Percentiles rank a stretch among this genome's conserved stretches.
phyloP scores from a whole-genome alignment of 1,284 basidiomycete genomes.

The Cryptococcus sp. region DNA sequence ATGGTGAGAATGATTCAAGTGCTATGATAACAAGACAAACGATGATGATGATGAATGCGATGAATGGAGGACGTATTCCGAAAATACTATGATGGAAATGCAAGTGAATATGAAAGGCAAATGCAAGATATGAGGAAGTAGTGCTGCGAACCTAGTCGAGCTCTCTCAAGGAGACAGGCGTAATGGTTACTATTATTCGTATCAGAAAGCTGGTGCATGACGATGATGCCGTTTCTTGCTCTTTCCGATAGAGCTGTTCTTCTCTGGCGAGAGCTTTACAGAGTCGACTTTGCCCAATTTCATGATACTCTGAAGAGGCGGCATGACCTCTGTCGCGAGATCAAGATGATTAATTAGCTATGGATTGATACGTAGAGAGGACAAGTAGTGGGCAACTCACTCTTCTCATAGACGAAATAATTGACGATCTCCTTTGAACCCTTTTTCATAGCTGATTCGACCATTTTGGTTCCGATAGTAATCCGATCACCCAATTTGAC shows the following conservation, averaged over 20 bases:
- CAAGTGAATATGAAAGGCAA: no score
- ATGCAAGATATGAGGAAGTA: no score
- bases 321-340: constrained; percentile 18
- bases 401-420: constrained; percentile 74
- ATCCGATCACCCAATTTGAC: constrained; percentile 27
- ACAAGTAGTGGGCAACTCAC: constrained; percentile 37
- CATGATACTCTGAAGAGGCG: constrained; percentile 23
- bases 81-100: no score
- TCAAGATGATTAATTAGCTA: not conserved
- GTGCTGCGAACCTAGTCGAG: no score
- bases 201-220: no score
- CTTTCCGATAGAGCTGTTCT: not conserved
- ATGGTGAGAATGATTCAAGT: no score
- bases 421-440: constrained; percentile 63
- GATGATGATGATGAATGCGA: no score
- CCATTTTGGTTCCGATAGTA: constrained; percentile 26
- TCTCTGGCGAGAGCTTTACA: not conserved
- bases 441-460: constrained; percentile 54
- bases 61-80: no score
- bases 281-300: constrained; percentile 10
- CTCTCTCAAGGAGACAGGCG: no score
- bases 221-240: constrained; percentile 4
- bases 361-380: not conserved
- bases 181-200: no score
- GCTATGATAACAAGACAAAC: no score